Evolutionary conservation across 768 basidiomycete genomes (phyloP).

Genomic region (Mycena amicta): DNA sequence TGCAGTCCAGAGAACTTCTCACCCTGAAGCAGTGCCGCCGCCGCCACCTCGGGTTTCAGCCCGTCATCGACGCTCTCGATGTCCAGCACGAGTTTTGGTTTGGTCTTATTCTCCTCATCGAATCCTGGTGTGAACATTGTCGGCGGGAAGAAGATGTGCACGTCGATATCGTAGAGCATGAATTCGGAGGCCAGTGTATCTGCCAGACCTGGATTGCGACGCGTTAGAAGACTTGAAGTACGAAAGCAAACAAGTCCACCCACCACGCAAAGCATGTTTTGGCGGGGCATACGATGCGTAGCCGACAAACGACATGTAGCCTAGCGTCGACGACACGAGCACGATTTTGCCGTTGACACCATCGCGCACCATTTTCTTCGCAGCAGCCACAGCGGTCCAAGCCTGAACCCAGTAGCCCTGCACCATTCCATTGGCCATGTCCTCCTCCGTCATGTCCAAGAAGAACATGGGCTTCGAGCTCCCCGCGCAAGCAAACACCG

Average conservation of each 20-base stretch:
- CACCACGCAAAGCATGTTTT: slow-evolving; percentile 86
- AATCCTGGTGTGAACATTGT: slow-evolving; percentile 81
- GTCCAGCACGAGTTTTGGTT: slow-evolving; percentile 72
- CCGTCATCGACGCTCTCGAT: slow-evolving; percentile 78
- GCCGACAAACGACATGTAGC: slow-evolving; percentile 75
- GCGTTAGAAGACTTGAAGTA: no score
- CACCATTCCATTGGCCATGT: slow-evolving; percentile 51
- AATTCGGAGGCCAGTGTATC: slow-evolving; percentile 83
- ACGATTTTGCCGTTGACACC: slow-evolving; percentile 68
- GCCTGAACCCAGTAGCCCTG: slow-evolving; percentile 54
- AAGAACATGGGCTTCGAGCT: slow-evolving; percentile 71
- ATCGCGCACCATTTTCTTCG: slow-evolving; percentile 64
- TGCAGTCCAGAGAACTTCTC: slow-evolving; percentile 9
- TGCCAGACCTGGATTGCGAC: slow-evolving; percentile 65
- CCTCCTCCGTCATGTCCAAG: slow-evolving; percentile 63
- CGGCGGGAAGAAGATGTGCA: slow-evolving; percentile 82
- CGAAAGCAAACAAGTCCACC: no score
- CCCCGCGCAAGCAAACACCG: slow-evolving; percentile 82
- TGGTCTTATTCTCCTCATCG: slow-evolving; percentile 73
- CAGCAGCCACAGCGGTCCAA: slow-evolving; percentile 64
- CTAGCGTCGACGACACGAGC: slow-evolving; percentile 75
- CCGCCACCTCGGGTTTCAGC: slow-evolving; percentile 64
- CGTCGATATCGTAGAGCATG: slow-evolving; percentile 71
- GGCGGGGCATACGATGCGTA: slow-evolving; percentile 81
- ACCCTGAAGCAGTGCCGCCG: slow-evolving; percentile 63